phyloP scores from a whole-genome alignment of 768 basidiomycete genomes.

The Russula brevipes region DNA sequence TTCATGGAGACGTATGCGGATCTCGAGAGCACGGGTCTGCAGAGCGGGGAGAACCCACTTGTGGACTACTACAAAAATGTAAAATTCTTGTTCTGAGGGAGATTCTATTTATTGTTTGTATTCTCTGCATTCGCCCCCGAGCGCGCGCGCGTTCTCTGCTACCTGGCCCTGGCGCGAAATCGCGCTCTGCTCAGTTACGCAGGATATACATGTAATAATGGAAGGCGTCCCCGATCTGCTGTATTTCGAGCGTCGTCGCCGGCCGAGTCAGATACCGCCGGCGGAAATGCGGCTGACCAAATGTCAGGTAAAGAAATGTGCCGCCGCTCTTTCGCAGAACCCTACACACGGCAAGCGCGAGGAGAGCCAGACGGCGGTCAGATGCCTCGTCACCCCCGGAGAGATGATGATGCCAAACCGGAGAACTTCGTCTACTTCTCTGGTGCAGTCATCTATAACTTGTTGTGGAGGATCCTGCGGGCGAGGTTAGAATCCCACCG shows the following conservation, averaged over 20 bases:
- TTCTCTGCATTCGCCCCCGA: background rate
- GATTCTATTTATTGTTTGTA: background rate
- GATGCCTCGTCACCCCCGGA: background rate
- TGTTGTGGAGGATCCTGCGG: slow-evolving; percentile 69
- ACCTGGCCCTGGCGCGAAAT: background rate
- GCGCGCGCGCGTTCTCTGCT: background rate
- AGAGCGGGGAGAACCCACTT: slow-evolving; percentile 85
- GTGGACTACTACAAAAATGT: slow-evolving; percentile 90
- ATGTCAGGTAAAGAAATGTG: slow-evolving; percentile 73
- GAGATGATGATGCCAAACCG: slow-evolving; percentile 41
- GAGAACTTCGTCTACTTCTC: slow-evolving; percentile 71
- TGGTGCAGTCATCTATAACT: slow-evolving; percentile 62
- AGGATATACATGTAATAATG: slow-evolving; percentile 80
- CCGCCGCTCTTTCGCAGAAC: slow-evolving; percentile 57
- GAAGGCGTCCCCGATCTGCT: slow-evolving; percentile 70
- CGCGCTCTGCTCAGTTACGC: slow-evolving; percentile 33
- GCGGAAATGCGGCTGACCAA: slow-evolving; percentile 88
- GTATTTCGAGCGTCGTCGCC: slow-evolving; percentile 58
- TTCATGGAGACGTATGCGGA: slow-evolving; percentile 86
- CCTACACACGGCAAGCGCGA: slow-evolving; percentile 33
- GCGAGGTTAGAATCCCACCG: slow-evolving; percentile 2
- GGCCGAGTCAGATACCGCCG: slow-evolving; percentile 55
- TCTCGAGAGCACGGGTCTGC: slow-evolving; percentile 59
- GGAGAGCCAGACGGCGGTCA: background rate
- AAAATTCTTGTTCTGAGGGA: slow-evolving; percentile 74